A percentile compares a stretch with the other conserved stretches of the same genome.
Conservation (phyloP, 1,284 basidiomycete species). For the Testicularia cyperi region DNA sequence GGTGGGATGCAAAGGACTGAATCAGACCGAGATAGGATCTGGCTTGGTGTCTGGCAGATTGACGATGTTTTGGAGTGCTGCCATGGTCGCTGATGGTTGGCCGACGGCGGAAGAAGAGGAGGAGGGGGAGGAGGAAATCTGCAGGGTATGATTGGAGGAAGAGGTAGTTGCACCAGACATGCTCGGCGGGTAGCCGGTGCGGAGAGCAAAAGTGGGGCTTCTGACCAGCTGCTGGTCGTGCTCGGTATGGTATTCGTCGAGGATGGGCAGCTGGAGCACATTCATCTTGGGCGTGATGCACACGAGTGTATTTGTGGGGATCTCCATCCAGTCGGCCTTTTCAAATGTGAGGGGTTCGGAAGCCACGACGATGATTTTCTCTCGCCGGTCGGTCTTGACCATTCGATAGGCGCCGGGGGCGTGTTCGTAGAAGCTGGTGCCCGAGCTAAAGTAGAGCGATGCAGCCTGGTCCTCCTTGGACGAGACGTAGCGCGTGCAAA, state of each 20-base stretch:
- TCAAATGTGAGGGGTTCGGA: slow-evolving; percentile 64
- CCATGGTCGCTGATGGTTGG: too few species aligned
- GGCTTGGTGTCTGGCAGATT: too few species aligned
- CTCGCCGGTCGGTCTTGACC: slow-evolving; percentile 89
- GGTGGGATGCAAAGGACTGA: too few species aligned
- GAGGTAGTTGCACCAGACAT: slow-evolving; percentile 19
- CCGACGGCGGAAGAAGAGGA: too few species aligned
- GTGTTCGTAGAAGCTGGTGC: slow-evolving; percentile 86
- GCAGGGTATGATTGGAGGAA: too few species aligned
- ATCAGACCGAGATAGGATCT: too few species aligned
- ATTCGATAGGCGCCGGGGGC: slow-evolving; percentile 47
- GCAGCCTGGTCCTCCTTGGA: slow-evolving; percentile 88
- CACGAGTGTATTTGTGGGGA: slow-evolving; percentile 86
- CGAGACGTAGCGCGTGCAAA: slow-evolving; percentile 92
- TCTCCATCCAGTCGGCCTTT: slow-evolving; percentile 94
- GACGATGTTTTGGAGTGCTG: too few species aligned
- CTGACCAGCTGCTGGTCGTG: slow-evolving; percentile 6
- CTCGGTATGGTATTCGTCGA: slow-evolving; percentile 69
- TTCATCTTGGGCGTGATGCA: slow-evolving; percentile 68
- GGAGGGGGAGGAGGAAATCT: too few species aligned
- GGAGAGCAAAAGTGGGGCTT: slow-evolving; percentile 39
- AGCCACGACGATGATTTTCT: slow-evolving; percentile 79
- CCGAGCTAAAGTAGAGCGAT: slow-evolving; percentile 91
- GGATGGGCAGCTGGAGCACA: slow-evolving; percentile 86
- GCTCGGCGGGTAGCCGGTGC: slow-evolving; percentile 39